phyloP scores from a whole-genome alignment of 768 basidiomycete genomes.

The Xerocomellus intermedius region DNA sequence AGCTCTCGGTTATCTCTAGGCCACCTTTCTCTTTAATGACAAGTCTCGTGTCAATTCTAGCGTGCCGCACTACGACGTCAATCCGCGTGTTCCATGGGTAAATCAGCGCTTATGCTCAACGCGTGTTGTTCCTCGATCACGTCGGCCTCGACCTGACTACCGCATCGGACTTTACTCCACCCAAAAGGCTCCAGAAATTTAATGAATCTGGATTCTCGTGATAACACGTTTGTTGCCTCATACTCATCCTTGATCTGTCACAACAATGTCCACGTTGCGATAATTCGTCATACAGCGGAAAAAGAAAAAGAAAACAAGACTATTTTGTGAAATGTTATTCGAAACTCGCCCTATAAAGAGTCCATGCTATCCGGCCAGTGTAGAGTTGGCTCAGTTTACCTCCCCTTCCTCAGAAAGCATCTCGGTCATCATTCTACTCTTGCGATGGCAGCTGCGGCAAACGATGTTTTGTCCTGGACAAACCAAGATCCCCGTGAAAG shows the following conservation, averaged over 20 bases:
- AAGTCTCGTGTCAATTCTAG: slow-evolving; percentile 30
- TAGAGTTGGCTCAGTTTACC: slow-evolving; percentile 28
- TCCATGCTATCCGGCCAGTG: slow-evolving; percentile 11
- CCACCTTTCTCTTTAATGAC: slow-evolving; percentile 19
- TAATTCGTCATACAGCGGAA: slow-evolving; percentile 52
- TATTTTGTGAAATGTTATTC: slow-evolving; percentile 46
- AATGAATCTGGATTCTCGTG: slow-evolving; percentile 64
- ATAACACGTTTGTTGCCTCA: slow-evolving; percentile 68
- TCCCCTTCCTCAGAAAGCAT: slow-evolving; percentile 31
- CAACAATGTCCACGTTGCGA: slow-evolving; percentile 73
- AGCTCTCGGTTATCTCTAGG: slow-evolving; percentile 29
- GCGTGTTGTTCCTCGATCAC: slow-evolving; percentile 72
- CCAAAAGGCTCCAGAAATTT: slow-evolving; percentile 54
- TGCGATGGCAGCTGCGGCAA: slow-evolving; percentile 50
- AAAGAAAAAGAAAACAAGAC: slow-evolving; percentile 38
- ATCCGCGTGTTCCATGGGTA: slow-evolving; percentile 38
- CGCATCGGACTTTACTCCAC: slow-evolving; percentile 69
- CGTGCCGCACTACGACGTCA: slow-evolving; percentile 29
- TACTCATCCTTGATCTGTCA: slow-evolving; percentile 70
- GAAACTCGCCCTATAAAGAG: slow-evolving; percentile 56
- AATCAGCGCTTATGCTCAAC: slow-evolving; percentile 52
- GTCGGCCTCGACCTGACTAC: slow-evolving; percentile 52
- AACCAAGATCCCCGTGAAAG: slow-evolving; percentile 85
- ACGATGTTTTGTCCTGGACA: slow-evolving; percentile 83
- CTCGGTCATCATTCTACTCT: slow-evolving; percentile 36